phyloP scores from a whole-genome alignment of 2,329 filamentous ascomycete genomes.

The Neofusicoccum laricinum region DNA sequence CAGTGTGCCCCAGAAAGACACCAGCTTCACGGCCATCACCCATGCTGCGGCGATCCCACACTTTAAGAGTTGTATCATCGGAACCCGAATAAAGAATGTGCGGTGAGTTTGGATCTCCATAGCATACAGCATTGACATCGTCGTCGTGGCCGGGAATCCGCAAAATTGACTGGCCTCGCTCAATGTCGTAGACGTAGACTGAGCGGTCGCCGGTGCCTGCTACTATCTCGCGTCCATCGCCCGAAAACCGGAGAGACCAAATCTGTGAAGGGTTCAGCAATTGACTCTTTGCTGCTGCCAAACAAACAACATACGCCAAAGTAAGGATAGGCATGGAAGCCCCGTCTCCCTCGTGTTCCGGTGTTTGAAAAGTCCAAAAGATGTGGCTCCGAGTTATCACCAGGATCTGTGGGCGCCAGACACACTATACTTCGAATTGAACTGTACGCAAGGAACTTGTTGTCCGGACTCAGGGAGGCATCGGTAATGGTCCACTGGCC shows the following conservation, averaged over 20 bases:
- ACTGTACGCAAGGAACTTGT: slow-evolving; percentile 86
- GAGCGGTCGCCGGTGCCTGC: slow-evolving; percentile 78
- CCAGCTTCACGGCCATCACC: slow-evolving; percentile 61
- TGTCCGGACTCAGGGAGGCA: slow-evolving; percentile 85
- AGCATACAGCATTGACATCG: slow-evolving; percentile 96
- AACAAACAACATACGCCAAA: slow-evolving; percentile 66
- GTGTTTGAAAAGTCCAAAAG: slow-evolving; percentile 68
- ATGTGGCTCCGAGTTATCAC: slow-evolving; percentile 75
- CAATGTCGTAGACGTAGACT: slow-evolving; percentile 90
- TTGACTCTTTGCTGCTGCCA: background rate
- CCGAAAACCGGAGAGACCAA: slow-evolving; percentile 89
- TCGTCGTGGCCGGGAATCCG: slow-evolving; percentile 74
- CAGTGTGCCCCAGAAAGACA: slow-evolving; percentile 63
- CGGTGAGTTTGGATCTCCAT: slow-evolving; percentile 81
- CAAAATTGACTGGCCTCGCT: slow-evolving; percentile 71
- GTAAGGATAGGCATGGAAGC: slow-evolving; percentile 31
- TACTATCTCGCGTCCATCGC: slow-evolving; percentile 85
- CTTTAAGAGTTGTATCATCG: slow-evolving; percentile 89
- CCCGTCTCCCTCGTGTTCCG: slow-evolving; percentile 35
- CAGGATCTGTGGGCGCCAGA: slow-evolving; percentile 81
- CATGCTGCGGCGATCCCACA: slow-evolving; percentile 84
- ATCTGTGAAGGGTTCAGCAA: slow-evolving; percentile 48
- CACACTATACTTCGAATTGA: slow-evolving; percentile 83
- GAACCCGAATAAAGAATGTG: slow-evolving; percentile 96
- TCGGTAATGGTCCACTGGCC: slow-evolving; percentile 97